phyloP scores from a whole-genome alignment of 139 green algal species.

The Chlorella sp. region DNA sequence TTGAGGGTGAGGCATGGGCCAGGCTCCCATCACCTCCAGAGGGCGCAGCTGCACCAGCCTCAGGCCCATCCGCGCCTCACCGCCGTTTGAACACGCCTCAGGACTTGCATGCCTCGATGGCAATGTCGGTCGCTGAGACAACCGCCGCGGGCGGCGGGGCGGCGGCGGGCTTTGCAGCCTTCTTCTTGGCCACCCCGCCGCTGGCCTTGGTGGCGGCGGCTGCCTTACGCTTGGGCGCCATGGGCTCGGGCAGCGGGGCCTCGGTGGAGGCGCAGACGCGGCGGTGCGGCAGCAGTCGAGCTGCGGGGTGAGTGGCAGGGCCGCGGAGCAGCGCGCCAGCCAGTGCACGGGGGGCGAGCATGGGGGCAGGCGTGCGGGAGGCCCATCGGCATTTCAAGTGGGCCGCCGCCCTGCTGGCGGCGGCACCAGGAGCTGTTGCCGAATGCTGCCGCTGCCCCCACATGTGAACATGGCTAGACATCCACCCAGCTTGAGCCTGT shows the following conservation, averaged over 20 bases:
- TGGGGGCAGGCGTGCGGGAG: too few relatives aligned
- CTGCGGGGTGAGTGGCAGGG: too few relatives aligned
- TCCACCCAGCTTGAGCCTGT: too few relatives aligned
- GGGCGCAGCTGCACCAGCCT: background rate
- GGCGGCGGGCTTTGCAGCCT: background rate
- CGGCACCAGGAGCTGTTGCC: too few relatives aligned
- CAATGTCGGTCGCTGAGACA: background rate
- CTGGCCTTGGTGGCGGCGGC: background rate
- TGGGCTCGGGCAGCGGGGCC: background rate
- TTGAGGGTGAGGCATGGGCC: background rate
- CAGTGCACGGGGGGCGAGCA: too few relatives aligned
- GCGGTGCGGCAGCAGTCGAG: too few relatives aligned
- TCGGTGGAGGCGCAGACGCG: too few relatives aligned
- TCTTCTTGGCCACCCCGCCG: background rate
- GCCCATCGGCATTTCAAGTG: too few relatives aligned
- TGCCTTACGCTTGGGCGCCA: constrained; percentile 34
- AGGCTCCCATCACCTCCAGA: background rate
- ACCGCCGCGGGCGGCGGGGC: background rate
- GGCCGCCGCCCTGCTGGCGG: too few relatives aligned
- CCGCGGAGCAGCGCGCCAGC: too few relatives aligned
- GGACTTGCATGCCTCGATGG: constrained; percentile 27
- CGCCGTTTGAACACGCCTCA: constrained; percentile 39
- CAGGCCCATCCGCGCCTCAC: background rate
- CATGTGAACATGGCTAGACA: too few relatives aligned
- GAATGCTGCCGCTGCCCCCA: too few relatives aligned